Evolutionary conservation across 345 rosid genomes (phyloP), one percentile per base, ranked within the genome.

Genomic region (Eutrema japonicum): DNA sequence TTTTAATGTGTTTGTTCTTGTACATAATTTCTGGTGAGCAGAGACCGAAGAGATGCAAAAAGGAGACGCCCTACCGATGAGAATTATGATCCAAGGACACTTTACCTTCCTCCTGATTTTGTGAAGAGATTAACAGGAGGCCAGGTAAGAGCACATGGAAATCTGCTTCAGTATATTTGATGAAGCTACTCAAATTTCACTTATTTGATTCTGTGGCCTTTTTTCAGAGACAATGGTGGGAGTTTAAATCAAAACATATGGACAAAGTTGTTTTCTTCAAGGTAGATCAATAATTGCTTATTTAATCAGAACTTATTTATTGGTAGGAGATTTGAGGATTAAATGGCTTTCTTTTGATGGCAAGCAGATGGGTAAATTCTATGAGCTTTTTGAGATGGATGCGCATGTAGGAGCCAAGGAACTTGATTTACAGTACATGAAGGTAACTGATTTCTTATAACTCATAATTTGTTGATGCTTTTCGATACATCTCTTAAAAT

Each of bases 181-280:
- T 74, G 68, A 61, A 64, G 43, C 14, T 62, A 70, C 43, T 35
- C 6, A 6, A 8, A 27, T 42, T 58, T 70, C n/a, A 67, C 56
- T 63, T 61, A 72, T 67, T 58, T 63, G 68, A 55, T 77, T 64
- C 26, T 16, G 71, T 48, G 60, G 32, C 69, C 32, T 27, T 48
- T 64, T 30, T 75, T 49, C 91, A 95, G 98, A 90, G 88, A 79
- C 98, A 95, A 87, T 95, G 99, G 99, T 95, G 99, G 99, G 99
- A 95, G 74, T 92, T 92, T 70, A 95, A 95, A 83, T 87, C 99
- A 55, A 88, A 90, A 74, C 93, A 95, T 78, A 95, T 95, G 99
- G 99, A 95, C 85, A 95, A 95, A 81, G 96, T 95, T 78, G 70
- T 90, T 43, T 95, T 95, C 81, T 95, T 95, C 80, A 95, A 95